Percentiles rank a stretch among this genome's conserved stretches.
These are phyloP conservation scores for Neonectria ditissima DNA, from an alignment of 2,329 filamentous ascomycete species.

Conservation along the genomic window DNA sequence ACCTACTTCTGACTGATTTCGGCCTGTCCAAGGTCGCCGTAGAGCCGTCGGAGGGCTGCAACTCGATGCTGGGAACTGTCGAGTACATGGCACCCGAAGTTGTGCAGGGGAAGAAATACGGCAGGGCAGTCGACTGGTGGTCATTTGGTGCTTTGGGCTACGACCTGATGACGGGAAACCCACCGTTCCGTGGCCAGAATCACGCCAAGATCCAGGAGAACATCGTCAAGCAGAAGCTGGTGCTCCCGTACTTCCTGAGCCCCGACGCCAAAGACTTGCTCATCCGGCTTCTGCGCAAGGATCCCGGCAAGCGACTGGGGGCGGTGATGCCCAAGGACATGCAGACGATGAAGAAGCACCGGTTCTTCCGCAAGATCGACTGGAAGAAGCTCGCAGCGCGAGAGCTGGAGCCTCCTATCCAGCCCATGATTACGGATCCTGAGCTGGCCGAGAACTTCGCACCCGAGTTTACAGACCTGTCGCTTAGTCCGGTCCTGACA, in stretches of 20 bases:
- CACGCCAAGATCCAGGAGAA: conserved; percentile 96
- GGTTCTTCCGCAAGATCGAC: conserved; percentile 97
- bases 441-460: conserved; percentile 97
- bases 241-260: conserved; percentile 89
- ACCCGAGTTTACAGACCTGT: conserved; percentile 87
- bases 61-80: conserved; percentile 92
- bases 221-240: conserved; percentile 92
- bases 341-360: conserved; percentile 85
- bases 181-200: conserved; percentile 91
- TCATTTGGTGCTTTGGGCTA: conserved; percentile 92
- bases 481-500: conserved; percentile 78
- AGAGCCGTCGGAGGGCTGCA: conserved; percentile 74
- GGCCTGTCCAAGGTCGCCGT: conserved; percentile 94
- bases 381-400: conserved; percentile 88
- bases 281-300: conserved; percentile 89
- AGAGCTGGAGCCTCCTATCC: conserved; percentile 88
- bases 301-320: conserved; percentile 90
- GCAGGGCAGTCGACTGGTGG: conserved; percentile 98
- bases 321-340: conserved; percentile 91
- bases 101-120: conserved; percentile 87
- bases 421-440: conserved; percentile 93
- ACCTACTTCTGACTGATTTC: conserved; percentile 95
- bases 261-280: conserved; percentile 95
- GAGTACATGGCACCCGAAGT: conserved; percentile 99
- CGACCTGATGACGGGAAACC: conserved; percentile 91